phyloP scores from a whole-genome alignment of 2,329 filamentous ascomycete genomes.

The Cladosporium velox region DNA sequence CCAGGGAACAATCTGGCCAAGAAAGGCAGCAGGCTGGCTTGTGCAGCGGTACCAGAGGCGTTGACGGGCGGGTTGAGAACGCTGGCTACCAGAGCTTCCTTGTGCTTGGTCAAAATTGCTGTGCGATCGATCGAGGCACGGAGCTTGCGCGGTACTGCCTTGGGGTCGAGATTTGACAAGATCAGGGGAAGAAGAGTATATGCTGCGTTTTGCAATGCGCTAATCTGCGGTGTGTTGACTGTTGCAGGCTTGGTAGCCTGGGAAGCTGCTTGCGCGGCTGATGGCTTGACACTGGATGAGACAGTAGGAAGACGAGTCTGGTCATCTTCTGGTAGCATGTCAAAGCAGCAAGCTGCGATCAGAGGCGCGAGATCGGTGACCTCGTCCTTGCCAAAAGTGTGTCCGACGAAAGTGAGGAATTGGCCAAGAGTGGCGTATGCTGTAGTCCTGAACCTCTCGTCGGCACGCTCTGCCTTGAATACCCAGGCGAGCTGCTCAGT shows the following conservation, averaged over 20 bases:
- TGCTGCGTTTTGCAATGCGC: slow-evolving; percentile 62
- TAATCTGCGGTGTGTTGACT: neutral
- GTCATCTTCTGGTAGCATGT: slow-evolving; percentile 60
- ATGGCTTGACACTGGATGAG: neutral
- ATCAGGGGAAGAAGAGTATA: slow-evolving; percentile 58
- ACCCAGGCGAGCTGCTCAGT: slow-evolving; percentile 73
- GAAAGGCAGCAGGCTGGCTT: slow-evolving; percentile 78
- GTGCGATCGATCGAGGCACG: slow-evolving; percentile 79
- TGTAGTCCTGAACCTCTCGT: slow-evolving; percentile 57
- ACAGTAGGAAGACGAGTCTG: slow-evolving; percentile 20
- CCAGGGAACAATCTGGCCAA: slow-evolving; percentile 66
- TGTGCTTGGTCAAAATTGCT: slow-evolving; percentile 69
- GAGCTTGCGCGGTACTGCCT: slow-evolving; percentile 67
- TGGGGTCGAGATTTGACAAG: slow-evolving; percentile 64
- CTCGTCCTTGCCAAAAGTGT: slow-evolving; percentile 65
- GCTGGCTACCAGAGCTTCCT: slow-evolving; percentile 75
- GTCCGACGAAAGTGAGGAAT: slow-evolving; percentile 64
- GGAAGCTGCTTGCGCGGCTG: neutral
- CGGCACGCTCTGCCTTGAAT: slow-evolving; percentile 58
- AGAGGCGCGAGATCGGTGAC: slow-evolving; percentile 64
- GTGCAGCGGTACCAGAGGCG: slow-evolving; percentile 35
- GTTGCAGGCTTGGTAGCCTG: neutral
- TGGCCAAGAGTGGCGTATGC: slow-evolving; percentile 62
- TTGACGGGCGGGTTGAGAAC: slow-evolving; percentile 70
- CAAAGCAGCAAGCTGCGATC: slow-evolving; percentile 70